A percentile compares a stretch with the other conserved stretches of the same genome.
phyloP scores from a whole-genome alignment of 2,329 filamentous ascomycete species.

The Verticillium klebahnii region DNA sequence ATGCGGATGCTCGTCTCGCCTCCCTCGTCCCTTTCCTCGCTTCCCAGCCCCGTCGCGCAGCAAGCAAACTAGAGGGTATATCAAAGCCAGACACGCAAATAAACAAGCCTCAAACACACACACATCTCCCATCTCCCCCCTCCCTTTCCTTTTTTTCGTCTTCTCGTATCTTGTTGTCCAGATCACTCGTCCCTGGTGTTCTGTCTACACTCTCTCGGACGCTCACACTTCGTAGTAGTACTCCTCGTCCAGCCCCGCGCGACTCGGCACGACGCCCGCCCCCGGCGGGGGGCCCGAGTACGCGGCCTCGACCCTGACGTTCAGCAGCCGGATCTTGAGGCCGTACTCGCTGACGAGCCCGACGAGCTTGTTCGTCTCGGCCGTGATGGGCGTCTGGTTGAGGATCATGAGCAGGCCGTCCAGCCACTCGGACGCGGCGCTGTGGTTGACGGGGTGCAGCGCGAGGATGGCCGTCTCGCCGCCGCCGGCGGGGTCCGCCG shows the following conservation, averaged over 20 bases:
- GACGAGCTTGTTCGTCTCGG: constrained; percentile 88
- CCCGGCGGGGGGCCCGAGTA: constrained; percentile 65
- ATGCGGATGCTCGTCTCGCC: neutral
- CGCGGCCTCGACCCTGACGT: constrained; percentile 77
- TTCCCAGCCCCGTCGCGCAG: neutral
- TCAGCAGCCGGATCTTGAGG: constrained; percentile 85
- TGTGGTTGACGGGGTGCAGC: constrained; percentile 76
- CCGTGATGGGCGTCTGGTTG: constrained; percentile 93
- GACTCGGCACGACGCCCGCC: constrained; percentile 70
- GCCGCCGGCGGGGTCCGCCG: constrained; percentile 12
- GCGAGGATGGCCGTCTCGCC: constrained; percentile 74
- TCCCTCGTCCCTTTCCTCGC: neutral
- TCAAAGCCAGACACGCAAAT: neutral
- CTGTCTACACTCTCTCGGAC: neutral
- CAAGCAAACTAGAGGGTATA: constrained; percentile 1
- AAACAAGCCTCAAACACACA: neutral
- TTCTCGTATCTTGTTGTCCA: no score
- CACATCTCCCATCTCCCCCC: no score
- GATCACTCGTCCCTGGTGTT: no score
- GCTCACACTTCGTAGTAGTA: constrained; percentile 79
- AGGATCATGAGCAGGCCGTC: constrained; percentile 93
- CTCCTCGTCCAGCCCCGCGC: constrained; percentile 84
- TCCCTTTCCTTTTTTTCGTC: neutral
- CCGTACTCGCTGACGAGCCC: constrained; percentile 85
- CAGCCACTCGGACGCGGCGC: constrained; percentile 89